Evolutionary conservation across 805 yeast genomes (phyloP).

Genomic region (Saturnispora bothae): DNA sequence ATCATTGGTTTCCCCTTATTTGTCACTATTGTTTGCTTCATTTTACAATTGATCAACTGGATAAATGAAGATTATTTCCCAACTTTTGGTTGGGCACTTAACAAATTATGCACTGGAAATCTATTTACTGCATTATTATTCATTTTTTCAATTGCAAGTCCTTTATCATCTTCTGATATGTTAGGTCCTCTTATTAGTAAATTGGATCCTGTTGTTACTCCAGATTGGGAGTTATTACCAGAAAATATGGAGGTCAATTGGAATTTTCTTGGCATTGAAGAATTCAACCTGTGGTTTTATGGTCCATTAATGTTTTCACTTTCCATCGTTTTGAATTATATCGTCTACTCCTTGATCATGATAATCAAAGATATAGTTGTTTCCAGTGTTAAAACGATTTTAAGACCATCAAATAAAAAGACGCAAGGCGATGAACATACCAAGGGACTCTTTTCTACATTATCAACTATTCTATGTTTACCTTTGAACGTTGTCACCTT

Average conservation of each 20-base stretch:
- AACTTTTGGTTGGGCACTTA: conserved; percentile 37
- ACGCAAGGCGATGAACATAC: not conserved
- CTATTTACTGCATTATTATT: conserved; percentile 20
- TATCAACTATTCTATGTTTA: not conserved
- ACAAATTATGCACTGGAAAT: conserved; percentile 25
- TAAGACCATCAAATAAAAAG: not conserved
- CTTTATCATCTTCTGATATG: conserved; percentile 33
- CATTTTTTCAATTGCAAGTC: conserved; percentile 19
- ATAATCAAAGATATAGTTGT: not conserved
- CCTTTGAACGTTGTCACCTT: conserved; percentile 5
- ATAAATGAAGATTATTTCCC: conserved; percentile 29
- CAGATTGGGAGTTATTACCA: conserved; percentile 20
- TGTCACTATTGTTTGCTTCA: conserved; percentile 39
- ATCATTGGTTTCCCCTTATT: conserved; percentile 61
- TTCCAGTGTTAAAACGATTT: not conserved
- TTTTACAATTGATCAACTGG: conserved; percentile 44
- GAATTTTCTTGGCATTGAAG: conserved; percentile 62
- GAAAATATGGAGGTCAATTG: conserved; percentile 32
- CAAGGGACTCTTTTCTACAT: not conserved
- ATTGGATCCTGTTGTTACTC: conserved; percentile 45
- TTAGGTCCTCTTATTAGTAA: conserved; percentile 27
- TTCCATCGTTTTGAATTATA: conserved; percentile 34
- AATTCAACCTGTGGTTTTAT: conserved; percentile 40
- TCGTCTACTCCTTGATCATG: conserved; percentile 24
- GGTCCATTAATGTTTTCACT: conserved; percentile 47